Evolutionary conservation across 1,284 basidiomycete species (phyloP), one percentile per base, ranked within the genome.

Genomic region (Trichosporon sp.): DNA sequence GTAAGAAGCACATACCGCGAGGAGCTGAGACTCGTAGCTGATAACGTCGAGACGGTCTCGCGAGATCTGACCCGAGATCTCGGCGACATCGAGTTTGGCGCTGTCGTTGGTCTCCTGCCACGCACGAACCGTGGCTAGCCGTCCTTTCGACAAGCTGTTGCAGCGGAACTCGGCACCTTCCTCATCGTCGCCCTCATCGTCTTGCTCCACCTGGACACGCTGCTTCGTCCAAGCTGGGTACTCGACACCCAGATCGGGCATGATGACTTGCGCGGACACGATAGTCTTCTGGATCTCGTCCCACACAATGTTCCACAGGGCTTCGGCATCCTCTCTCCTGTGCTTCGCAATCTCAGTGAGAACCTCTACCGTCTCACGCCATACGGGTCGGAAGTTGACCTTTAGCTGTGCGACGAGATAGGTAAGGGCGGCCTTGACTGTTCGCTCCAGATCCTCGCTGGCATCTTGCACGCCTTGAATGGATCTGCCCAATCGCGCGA

Each of bases 311-410:
- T 72, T 64, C 94, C 94, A 96, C 0, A 92, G 85, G 0, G 84
- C 65, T 68, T 91, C 87, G 0, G 86, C 87, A 9, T 54, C 49
- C 13, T 29, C 49, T 27, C 31, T 54, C 27, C 25, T 31, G 66
- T 87, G 87, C 21, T 85, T 80, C 33, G 84, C 81, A 0, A 86
- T 80, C 36, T 93, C 76, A 0, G 86, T 84, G 1, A 97, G 79
- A 0, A 89, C 87, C 7, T 85, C 84, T 16, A 87, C 85, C 1
- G 92, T 86, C n/a, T 93, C 89, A 5, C 86, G 84, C 89, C 93
- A 98, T 11, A 95, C 73, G 0, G 95, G 95, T 33, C 91, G 85
- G 56, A 96, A 82, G 76, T 93, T 93, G 70, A 96, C 89, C 80
- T 96, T 96, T 57, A 96, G 82, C 77, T 96, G 93, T 2, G 74